Conservation (phyloP, 2,329 filamentous ascomycete species). For the Verticillium klebahnii region DNA sequence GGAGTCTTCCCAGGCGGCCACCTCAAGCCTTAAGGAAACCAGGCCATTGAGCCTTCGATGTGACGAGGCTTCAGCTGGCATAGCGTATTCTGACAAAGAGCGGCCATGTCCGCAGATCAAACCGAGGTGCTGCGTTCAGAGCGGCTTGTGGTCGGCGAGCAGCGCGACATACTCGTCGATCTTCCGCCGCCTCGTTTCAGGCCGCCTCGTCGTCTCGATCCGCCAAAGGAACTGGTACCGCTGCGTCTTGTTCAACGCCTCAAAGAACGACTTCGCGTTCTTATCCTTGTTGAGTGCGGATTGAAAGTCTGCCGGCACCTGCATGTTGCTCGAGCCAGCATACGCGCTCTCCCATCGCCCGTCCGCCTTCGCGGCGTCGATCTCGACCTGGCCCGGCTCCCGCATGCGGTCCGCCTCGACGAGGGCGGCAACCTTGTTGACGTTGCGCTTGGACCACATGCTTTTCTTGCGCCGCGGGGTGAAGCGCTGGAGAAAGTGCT, state of each 20-base stretch:
- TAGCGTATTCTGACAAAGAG: too few relatives aligned
- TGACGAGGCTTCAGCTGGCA: too few relatives aligned
- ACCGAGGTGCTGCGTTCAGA: too few relatives aligned
- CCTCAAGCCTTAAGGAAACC: too few relatives aligned
- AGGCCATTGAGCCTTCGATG: too few relatives aligned
- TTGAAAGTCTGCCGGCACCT: slow-evolving; percentile 44
- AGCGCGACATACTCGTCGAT: background rate
- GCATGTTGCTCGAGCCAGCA: slow-evolving; percentile 39
- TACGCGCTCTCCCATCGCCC: slow-evolving; percentile 57
- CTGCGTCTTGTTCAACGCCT: slow-evolving; percentile 36
- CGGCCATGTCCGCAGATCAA: too few relatives aligned
- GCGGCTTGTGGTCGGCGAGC: background rate
- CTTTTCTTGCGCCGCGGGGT: slow-evolving; percentile 51
- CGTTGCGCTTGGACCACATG: slow-evolving; percentile 57
- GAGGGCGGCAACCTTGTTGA: slow-evolving; percentile 42
- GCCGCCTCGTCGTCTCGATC: slow-evolving; percentile 35
- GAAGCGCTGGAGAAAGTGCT: slow-evolving; percentile 51
- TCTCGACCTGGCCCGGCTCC: slow-evolving; percentile 38
- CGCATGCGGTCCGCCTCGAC: slow-evolving; percentile 42
- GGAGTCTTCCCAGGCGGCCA: too few relatives aligned
- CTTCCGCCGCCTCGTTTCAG: slow-evolving; percentile 22
- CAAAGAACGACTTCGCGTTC: slow-evolving; percentile 33
- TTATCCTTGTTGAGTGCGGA: slow-evolving; percentile 31
- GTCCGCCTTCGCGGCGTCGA: slow-evolving; percentile 51
- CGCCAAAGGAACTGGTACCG: slow-evolving; percentile 41